Base-by-base conservation (phyloP, 305 asterid species). In the Solanum chacoense region DNA sequence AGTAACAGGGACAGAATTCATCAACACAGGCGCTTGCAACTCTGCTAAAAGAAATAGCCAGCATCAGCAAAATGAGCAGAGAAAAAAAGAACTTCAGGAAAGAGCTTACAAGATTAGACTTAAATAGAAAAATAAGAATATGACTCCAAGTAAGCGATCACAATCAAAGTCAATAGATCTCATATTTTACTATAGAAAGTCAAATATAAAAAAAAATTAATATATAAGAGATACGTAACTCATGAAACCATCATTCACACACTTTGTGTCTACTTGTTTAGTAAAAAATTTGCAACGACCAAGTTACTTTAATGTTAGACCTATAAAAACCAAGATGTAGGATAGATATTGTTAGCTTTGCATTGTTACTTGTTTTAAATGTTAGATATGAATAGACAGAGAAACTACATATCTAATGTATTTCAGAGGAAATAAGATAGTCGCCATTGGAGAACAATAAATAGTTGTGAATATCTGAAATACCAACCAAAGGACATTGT, bases 1-100 rank as follows among this genome's bases (percentile, higher is more conserved):
- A 13, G 91, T 93, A 32, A 78, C 76, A 12, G 89, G 71, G 79
- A 80, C 88, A 4, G 80, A 31, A 85, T 80, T 89, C 16, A 50
- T 74, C 12, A 79, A 40, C 14, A 69, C 34, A 14, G 89, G 88
- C 36, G 38, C 85, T 86, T 90, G 93, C 84, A 96, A 88, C 40
- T 93, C 98, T 94, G 93, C 71, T 85, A 59, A 80, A 73, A 36
- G 14, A 50, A 89, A 80, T 38, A 31, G 65, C 73, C 42, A 72
- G 6, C 22, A 50, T 50, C 63, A 16, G 8, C 63, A 50, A 50
- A 50, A 50, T 50, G 9, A 50, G 65, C n/a, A 18, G 4, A 55
- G n/a, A 55, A 55, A 55, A 24, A 55, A 18, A 55, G 1, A 55
- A 55, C 67, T 55, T 55, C 11, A 55, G n/a, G 67, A 55, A 63